A percentile compares a stretch with the other conserved stretches of the same genome.
Evolutionary conservation across 306 rosid species (phyloP).

Genomic region (Cucurbita maxima): DNA sequence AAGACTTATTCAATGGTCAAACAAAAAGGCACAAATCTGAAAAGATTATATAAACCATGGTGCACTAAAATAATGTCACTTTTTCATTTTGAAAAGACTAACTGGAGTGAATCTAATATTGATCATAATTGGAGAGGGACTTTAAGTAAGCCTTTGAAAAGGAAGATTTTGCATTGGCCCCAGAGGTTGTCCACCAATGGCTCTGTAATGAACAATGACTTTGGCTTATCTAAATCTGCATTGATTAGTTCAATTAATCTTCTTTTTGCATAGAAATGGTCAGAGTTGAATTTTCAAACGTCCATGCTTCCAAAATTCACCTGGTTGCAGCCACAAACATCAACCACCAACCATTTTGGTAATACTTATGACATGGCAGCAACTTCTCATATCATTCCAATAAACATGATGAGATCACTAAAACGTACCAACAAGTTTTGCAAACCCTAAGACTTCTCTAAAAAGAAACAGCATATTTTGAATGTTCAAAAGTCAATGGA

Average conservation of each 20-base stretch:
- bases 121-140: background rate
- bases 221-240: background rate
- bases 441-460: background rate
- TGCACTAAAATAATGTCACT: background rate
- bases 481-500: conserved; percentile 39
- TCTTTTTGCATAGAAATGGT: background rate
- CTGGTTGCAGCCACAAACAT: background rate
- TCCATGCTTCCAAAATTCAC: background rate
- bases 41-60: background rate
- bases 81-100: background rate
- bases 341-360: background rate
- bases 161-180: background rate
- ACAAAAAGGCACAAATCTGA: background rate
- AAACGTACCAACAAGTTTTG: background rate
- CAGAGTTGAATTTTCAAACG: background rate
- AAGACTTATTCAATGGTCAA: background rate
- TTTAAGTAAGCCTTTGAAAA: background rate
- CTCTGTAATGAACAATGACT: background rate
- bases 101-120: background rate
- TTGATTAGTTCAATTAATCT: background rate
- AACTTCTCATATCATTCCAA: background rate
- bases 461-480: conserved; percentile 18
- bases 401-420: background rate
- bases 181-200: background rate
- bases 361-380: background rate